A percentile compares a stretch with the other conserved stretches of the same genome.
phyloP scores from a whole-genome alignment of 108 stramenopile species.

The Epipyxis sp. region DNA sequence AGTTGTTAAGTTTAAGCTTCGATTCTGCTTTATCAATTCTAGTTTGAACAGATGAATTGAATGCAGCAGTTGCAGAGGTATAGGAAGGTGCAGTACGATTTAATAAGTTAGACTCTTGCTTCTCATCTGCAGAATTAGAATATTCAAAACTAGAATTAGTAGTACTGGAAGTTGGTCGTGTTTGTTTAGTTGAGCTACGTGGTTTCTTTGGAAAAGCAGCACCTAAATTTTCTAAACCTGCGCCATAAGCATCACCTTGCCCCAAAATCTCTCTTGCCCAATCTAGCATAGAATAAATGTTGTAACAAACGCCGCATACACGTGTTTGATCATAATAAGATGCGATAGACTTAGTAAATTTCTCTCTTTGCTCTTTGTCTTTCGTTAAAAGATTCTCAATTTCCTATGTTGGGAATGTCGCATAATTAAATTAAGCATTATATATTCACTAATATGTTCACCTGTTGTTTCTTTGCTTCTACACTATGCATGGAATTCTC shows the following conservation, averaged over 20 bases:
- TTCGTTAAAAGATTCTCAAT: no score
- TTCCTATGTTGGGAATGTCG: no score
- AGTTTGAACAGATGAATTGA: not conserved
- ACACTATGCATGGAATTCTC: no score
- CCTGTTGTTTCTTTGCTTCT: no score
- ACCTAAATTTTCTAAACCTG: no score
- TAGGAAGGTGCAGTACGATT: no score
- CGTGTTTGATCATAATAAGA: conserved; percentile 12
- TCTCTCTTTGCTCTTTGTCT: not conserved
- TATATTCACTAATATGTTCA: no score
- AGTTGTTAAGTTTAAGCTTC: not conserved
- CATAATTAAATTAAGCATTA: no score
- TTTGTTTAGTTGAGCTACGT: not conserved
- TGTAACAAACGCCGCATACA: conserved; percentile 12
- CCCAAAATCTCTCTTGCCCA: conserved; percentile 9
- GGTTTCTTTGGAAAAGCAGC: no score
- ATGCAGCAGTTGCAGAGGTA: not conserved
- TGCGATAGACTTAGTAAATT: not conserved
- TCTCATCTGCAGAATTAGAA: not conserved
- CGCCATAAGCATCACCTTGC: not conserved
- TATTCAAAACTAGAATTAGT: not conserved
- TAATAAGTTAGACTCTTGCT: no score
- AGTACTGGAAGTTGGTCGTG: not conserved
- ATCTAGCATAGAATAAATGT: conserved; percentile 11
- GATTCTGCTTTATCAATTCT: not conserved